Percentiles rank a stretch among this genome's conserved stretches.
Evolutionary conservation across 306 rosid genomes (phyloP).

Genomic region (Citrullus amarus): DNA sequence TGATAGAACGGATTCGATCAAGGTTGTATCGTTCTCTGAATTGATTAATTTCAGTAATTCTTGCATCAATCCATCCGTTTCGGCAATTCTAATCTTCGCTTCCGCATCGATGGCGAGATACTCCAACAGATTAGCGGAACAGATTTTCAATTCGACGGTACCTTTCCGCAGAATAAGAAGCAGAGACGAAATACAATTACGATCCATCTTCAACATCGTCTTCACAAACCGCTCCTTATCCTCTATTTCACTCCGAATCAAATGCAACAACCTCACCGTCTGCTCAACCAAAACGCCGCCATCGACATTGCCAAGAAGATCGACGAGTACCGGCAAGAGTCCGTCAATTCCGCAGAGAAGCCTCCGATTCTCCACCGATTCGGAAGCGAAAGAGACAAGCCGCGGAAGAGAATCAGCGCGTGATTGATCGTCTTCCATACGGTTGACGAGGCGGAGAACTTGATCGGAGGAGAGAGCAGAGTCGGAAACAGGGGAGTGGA

Average conservation of each 20-base stretch:
- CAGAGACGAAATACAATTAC: constrained; percentile 34
- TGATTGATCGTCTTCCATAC: neutral
- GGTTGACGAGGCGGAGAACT: constrained; percentile 21
- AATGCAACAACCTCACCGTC: constrained; percentile 31
- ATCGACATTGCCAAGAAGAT: constrained; percentile 43
- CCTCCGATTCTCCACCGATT: constrained; percentile 48
- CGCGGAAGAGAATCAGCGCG: constrained; percentile 23
- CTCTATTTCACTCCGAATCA: constrained; percentile 27
- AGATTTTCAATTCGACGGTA: constrained; percentile 28
- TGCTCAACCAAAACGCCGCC: constrained; percentile 31
- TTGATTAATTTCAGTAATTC: constrained; percentile 34
- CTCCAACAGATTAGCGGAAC: constrained; percentile 42
- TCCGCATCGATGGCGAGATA: constrained; percentile 37
- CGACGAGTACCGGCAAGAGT: constrained; percentile 30
- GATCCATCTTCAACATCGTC: constrained; percentile 25
- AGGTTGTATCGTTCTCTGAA: constrained; percentile 31
- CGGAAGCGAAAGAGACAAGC: constrained; percentile 37
- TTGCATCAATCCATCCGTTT: constrained; percentile 37
- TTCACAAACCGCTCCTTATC: constrained; percentile 21
- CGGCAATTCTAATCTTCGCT: constrained; percentile 51
- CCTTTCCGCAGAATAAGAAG: constrained; percentile 42
- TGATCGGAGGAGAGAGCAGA: constrained; percentile 23
- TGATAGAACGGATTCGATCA: constrained; percentile 42
- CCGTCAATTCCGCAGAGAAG: constrained; percentile 37
- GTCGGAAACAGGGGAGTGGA: constrained; percentile 29